Base-by-base conservation (phyloP, 1,284 basidiomycete genomes). In the Ganoderma meredithae region DNA sequence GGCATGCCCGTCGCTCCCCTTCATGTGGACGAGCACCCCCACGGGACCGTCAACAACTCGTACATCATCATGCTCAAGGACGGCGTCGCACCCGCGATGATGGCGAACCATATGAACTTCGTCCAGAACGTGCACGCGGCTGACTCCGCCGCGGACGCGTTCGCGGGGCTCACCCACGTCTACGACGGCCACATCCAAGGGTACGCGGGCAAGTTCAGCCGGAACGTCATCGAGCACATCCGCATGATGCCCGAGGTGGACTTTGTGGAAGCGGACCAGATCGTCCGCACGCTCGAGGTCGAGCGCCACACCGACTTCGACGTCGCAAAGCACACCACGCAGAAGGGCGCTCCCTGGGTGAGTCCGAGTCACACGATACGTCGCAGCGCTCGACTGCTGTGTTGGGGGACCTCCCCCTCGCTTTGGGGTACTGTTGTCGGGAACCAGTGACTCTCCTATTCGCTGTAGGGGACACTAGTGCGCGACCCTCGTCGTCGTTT, bases 221-320 rank as follows among this genome's bases (percentile, higher is more conserved):
- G 88, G 55, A 81, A 83, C 62, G 91, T 93, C 52, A 80, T 99
- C 70, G 87, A 95, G 64, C 87, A 89, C 76, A 92, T 99, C 78
- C 89, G 97, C 65, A 81, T 86, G 61, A 87, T 93, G 84, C 96
- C 97, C 22, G 96, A 97, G 80, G 96, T 99, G 62, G 94, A 91
- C 40, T 97, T 93, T 78, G 86, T 99, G 69, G 98, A 99, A 85
- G 88, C 85, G 71, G 98, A 99, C 83, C 95, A 97, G 83, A 84
- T 96, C 73, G 94, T 97, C 27, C 87, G 84, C 73, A 92, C 93
- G 17, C 86, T 88, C 72, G 89, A 92, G 1, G 74, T 83, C 31
- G 96, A 96, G 78, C 47, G 69, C 55, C 40, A 64, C 49, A 17
- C 44, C 40, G 66, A 63, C 58, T 95, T 99, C 60, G 92, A 71